phyloP scores from a whole-genome alignment of 2,329 filamentous ascomycete species.

The Harringtonia lauricola region DNA sequence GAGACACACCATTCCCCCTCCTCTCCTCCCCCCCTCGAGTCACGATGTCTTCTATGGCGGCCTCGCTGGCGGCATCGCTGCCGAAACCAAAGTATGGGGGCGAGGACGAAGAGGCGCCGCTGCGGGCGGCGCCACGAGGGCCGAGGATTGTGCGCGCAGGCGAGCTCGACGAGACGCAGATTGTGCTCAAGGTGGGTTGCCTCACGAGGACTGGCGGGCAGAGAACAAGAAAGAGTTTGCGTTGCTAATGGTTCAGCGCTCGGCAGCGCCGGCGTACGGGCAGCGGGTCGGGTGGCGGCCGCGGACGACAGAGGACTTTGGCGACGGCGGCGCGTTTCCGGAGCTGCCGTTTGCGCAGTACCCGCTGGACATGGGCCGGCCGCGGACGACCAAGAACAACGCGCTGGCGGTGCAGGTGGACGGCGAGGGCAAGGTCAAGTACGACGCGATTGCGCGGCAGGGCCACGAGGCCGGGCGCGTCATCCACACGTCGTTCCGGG shows the following conservation, averaged over 20 bases:
- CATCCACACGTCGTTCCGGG: slow-evolving; percentile 92
- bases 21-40: not conserved
- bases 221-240: slow-evolving; percentile 5
- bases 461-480: slow-evolving; percentile 77
- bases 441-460: slow-evolving; percentile 85
- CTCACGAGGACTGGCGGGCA: not conserved
- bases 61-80: slow-evolving; percentile 66
- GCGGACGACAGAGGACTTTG: slow-evolving; percentile 79
- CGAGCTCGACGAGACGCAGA: slow-evolving; percentile 73
- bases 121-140: slow-evolving; percentile 62
- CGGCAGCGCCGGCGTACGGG: slow-evolving; percentile 79
- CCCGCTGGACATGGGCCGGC: slow-evolving; percentile 87
- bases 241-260: slow-evolving; percentile 41
- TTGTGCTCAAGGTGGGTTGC: slow-evolving; percentile 59
- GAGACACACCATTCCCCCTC: not conserved
- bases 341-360: slow-evolving; percentile 72
- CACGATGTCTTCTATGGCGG: slow-evolving; percentile 53
- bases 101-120: slow-evolving; percentile 71
- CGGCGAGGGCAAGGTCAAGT: slow-evolving; percentile 85
- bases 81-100: slow-evolving; percentile 87
- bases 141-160: slow-evolving; percentile 71
- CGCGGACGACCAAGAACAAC: slow-evolving; percentile 60
- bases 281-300: slow-evolving; percentile 86
- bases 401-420: slow-evolving; percentile 90
- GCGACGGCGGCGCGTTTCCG: slow-evolving; percentile 91